A percentile compares a stretch with the other conserved stretches of the same genome.
Evolutionary conservation across 441 rosid species (phyloP).

Genomic region (Gossypium schwendimanii): DNA sequence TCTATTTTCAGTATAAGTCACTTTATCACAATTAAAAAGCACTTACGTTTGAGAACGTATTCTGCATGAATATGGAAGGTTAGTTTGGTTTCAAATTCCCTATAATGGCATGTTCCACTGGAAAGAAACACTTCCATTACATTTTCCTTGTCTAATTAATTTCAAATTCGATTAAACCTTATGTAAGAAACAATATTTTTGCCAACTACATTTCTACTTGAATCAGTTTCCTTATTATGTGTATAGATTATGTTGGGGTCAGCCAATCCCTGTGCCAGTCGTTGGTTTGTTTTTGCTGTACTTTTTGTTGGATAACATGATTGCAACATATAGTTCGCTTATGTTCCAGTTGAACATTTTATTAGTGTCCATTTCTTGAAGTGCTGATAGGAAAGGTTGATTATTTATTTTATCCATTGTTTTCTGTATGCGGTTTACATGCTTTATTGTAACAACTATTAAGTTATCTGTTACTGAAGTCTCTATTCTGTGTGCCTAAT

Average conservation of each 20-base stretch:
- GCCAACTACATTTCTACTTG: neutral
- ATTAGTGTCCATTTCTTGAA: neutral
- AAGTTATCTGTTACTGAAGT: constrained; percentile 15
- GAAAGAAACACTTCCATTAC: neutral
- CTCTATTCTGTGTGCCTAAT: constrained; percentile 15
- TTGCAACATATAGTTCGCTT: neutral
- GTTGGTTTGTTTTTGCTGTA: neutral
- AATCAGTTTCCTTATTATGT: neutral
- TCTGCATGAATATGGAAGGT: neutral
- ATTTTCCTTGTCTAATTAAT: neutral
- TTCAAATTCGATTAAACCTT: no score
- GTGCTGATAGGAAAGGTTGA: neutral
- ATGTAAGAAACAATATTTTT: neutral
- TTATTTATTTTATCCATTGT: neutral
- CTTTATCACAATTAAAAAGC: neutral
- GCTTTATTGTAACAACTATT: neutral
- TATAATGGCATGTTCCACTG: neutral
- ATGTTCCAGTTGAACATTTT: neutral
- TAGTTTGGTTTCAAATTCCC: neutral
- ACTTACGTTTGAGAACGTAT: neutral
- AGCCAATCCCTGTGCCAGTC: neutral
- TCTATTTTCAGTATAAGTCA: constrained; percentile 1
- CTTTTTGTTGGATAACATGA: neutral
- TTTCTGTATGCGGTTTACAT: neutral
- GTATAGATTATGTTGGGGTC: neutral